Evolutionary conservation across 2,329 filamentous ascomycete species (phyloP), one percentile per base, ranked within the genome.

Genomic region (Pleurostoma richardsiae): DNA sequence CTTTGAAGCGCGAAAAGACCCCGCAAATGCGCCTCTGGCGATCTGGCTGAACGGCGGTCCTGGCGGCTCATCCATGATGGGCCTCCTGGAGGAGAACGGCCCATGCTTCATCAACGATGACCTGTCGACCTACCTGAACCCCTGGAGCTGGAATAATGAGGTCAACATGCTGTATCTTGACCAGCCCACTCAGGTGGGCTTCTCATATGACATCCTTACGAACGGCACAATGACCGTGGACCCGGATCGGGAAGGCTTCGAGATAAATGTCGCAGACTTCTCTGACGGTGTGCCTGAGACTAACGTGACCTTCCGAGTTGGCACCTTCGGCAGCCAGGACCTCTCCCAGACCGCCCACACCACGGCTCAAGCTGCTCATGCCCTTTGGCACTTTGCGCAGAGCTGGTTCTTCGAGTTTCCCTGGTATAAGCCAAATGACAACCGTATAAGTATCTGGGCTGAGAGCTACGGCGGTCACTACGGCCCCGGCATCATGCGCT

Each of bases 111-210:
- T 83, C 30, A 73, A 76, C 40, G 61, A 65, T 39, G 73, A 79
- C 36, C 74, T 72, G 41, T 63, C 60, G n/a, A 72, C 70, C 1
- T 56, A 56, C 19, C 49, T 68, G 28, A 83, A 83, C 49, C 76
- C 77, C 0, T 82, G 76, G 66, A 76, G 76, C 3, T 83, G 78
- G 77, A 79, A 76, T 54, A 80, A 80, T 54, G 70, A 74, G 11
- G 76, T 73, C 49, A 84, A 84, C 50, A 76, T 84, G 71, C 73
- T 86, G 6, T 85, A 82, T 60, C 80, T 86, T 50, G 82, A 86
- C 56, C 77, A 86, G 61, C 83, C 59, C 1, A 54, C 59, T 48
- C 60, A 56, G 42, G 56, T 57, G 2, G 60, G 60, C 7, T 60
- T 61, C 52, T 62, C 59, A 28, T 62, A 64, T 41, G 54, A 59